Percentiles rank a stretch among this genome's conserved stretches.
Evolutionary conservation across 352 stramenopile species (phyloP).

Genomic region (Globisporangium abappressorium): DNA sequence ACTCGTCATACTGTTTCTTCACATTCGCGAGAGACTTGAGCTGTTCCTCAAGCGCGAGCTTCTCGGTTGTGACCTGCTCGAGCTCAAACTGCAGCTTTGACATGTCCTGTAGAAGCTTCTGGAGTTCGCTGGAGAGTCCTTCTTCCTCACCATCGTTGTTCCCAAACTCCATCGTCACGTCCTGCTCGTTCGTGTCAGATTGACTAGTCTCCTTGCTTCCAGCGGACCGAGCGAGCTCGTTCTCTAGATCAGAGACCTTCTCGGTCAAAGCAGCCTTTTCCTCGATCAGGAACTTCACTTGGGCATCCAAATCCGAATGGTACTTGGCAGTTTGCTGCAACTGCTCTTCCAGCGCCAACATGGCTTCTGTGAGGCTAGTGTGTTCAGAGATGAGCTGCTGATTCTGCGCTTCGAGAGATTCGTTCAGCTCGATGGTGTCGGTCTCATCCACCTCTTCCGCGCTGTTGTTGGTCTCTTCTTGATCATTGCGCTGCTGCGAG

Average conservation of each 20-base stretch:
- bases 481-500: constrained; percentile 1
- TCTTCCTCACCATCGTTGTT: constrained; percentile 10
- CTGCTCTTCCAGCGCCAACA: constrained; percentile 32
- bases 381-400: constrained; percentile 19
- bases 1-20: not conserved
- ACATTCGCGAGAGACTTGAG: not conserved
- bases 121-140: constrained; percentile 21
- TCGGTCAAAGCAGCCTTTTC: constrained; percentile 33
- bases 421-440: not conserved
- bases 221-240: constrained; percentile 9
- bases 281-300: constrained; percentile 25
- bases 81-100: constrained; percentile 32
- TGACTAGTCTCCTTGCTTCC: not conserved
- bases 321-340: constrained; percentile 26
- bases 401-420: constrained; percentile 15
- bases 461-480: not conserved
- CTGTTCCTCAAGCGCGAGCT: constrained; percentile 3
- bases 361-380: constrained; percentile 27
- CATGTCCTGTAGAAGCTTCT: constrained; percentile 39
- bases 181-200: not conserved
- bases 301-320: constrained; percentile 24
- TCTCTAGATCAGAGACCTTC: constrained; percentile 24
- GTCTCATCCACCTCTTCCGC: not conserved
- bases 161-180: constrained; percentile 1
- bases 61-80: constrained; percentile 18